Evolutionary conservation across 2,329 filamentous ascomycete species (phyloP).

Genomic region (Fusarium citri): DNA sequence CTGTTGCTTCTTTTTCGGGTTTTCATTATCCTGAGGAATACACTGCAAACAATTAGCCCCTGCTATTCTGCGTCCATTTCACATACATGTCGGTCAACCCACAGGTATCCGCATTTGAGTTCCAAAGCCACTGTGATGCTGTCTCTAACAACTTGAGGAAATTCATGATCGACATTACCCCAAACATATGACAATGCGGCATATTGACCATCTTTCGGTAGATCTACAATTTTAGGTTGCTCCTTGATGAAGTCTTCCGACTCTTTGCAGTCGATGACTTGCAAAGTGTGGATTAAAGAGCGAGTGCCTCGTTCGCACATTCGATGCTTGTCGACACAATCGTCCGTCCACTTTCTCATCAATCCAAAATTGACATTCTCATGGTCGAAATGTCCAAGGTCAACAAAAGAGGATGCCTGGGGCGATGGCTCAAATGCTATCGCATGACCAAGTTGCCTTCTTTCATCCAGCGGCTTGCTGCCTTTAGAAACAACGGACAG

Average conservation of each 20-base stretch:
- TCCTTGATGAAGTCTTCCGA: accelerated
- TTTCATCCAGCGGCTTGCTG: too few relatives aligned
- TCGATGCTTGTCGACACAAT: accelerated
- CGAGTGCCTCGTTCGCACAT: accelerated
- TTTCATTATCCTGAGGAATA: neutral
- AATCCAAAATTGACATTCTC: accelerated
- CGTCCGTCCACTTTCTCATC: accelerated
- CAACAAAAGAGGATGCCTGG: too few relatives aligned
- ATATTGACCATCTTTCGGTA: neutral
- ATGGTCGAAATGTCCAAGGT: accelerated
- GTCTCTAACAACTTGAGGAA: neutral
- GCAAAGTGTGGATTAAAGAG: accelerated
- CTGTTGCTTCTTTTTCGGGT: neutral
- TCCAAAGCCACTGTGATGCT: neutral
- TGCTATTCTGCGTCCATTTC: accelerated
- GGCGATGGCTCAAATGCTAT: too few relatives aligned
- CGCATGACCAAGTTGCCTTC: too few relatives aligned
- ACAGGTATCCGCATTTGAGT: neutral
- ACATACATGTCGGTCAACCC: neutral
- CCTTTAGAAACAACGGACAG: too few relatives aligned
- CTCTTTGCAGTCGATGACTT: too few relatives aligned
- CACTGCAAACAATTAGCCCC: neutral
- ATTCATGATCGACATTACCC: neutral
- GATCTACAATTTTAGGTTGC: too few relatives aligned
- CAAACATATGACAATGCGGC: neutral